These are phyloP conservation scores for Saitozyma sp. DNA, from an alignment of 768 basidiomycete genomes.

Conservation along the genomic window DNA sequence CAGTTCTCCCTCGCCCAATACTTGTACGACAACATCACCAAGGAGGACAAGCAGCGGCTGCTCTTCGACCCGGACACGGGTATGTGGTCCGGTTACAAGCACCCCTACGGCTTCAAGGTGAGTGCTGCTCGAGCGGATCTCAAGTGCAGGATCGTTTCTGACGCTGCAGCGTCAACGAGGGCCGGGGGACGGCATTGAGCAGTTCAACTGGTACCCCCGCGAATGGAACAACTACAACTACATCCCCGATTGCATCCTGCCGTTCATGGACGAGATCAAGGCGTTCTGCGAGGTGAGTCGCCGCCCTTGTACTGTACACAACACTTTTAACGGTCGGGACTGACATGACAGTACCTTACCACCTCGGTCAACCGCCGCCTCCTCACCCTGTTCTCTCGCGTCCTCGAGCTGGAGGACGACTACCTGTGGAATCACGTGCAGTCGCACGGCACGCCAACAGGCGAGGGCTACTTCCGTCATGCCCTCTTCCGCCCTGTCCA, in stretches of 20 bases:
- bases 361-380: conserved; percentile 35
- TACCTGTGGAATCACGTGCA: conserved; percentile 41
- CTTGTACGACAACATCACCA: conserved; percentile 21
- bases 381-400: conserved; percentile 32
- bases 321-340: neutral
- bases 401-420: conserved; percentile 40
- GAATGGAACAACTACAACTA: conserved; percentile 14
- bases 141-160: no score
- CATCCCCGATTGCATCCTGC: conserved; percentile 21
- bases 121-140: no score
- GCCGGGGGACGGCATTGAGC: conserved; percentile 19
- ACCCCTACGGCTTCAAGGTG: conserved; percentile 15
- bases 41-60: conserved; percentile 30
- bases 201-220: conserved; percentile 34
- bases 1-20: conserved; percentile 37
- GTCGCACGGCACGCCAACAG: conserved; percentile 20
- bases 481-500: conserved; percentile 31
- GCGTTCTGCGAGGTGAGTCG: conserved; percentile 14
- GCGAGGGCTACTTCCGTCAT: conserved; percentile 33
- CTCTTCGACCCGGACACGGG: conserved; percentile 29
- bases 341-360: conserved; percentile 13
- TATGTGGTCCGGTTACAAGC: conserved; percentile 33
- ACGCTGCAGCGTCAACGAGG: conserved; percentile 11
- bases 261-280: conserved; percentile 34
- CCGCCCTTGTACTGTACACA: neutral